phyloP scores from a whole-genome alignment of 2,329 filamentous ascomycete species.

The Paraphoma sp. region DNA sequence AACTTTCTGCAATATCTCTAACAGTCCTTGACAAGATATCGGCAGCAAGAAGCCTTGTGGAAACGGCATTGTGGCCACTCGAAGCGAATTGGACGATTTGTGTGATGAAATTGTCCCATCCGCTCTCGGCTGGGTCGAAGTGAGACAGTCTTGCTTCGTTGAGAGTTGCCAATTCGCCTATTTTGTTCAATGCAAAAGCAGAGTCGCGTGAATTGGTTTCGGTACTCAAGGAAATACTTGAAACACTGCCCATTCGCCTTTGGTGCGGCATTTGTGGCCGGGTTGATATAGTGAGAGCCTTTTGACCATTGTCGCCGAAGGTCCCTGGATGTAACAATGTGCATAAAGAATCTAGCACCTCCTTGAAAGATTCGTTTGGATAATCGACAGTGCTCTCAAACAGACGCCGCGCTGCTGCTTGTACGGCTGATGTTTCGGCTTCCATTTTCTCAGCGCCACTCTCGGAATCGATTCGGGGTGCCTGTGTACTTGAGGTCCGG shows the following conservation, averaged over 20 bases:
- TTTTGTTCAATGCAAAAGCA: conserved; percentile 56
- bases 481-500: not conserved
- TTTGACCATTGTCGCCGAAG: conserved; percentile 29
- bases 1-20: conserved; percentile 57
- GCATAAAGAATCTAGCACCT: conserved; percentile 78
- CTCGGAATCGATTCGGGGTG: conserved; percentile 29
- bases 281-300: conserved; percentile 24
- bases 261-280: conserved; percentile 42
- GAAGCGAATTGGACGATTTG: conserved; percentile 59
- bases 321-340: conserved; percentile 62
- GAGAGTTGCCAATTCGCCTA: conserved; percentile 53
- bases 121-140: conserved; percentile 70
- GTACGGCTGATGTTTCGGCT: conserved; percentile 84
- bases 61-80: conserved; percentile 45
- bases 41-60: conserved; percentile 57
- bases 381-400: conserved; percentile 94
- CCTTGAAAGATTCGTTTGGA: conserved; percentile 79
- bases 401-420: conserved; percentile 82
- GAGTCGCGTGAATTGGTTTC: conserved; percentile 53
- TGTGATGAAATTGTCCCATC: conserved; percentile 74
- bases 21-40: conserved; percentile 58
- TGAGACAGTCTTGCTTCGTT: conserved; percentile 68
- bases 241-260: conserved; percentile 53
- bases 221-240: conserved; percentile 48
- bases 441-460: conserved; percentile 58